Base-by-base conservation (phyloP, 2,329 filamentous ascomycete genomes). In the Sporothrix dimorphospora region DNA sequence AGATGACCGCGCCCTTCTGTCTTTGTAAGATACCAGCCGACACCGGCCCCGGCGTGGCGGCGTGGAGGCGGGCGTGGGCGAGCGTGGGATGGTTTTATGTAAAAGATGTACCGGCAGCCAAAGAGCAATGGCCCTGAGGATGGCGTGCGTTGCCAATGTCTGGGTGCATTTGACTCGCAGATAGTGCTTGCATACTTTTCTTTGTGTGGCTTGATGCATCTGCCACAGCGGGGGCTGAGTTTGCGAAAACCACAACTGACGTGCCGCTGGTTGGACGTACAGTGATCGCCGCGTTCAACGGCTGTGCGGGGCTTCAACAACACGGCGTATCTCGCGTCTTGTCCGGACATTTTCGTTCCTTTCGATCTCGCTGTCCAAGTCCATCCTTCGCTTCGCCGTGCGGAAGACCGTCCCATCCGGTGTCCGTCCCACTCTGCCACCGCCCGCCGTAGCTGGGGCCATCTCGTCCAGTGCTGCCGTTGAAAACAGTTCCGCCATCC, bases 1-100 rank as follows among this genome's bases (percentile, higher is more conserved):
- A 6, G 8, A 63, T 24, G 57, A 27, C 51, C 51, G 11, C 51
- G 12, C 21, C 27, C 6, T 59, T n/a, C 27, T 38, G 53, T 59
- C 14, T 9, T 34, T n/a, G 30, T 24, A 4, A 42, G 21, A 4
- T 8, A 30, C 34, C 67, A 53, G 57, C 69, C 69, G 69, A 71
- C 69, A 65, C 57, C 69, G 69, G 69, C 57, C 27, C 42, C 30
- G 30, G 67, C 38, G 21, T 40, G 49, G n/a, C 66, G 45, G 45
- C 45, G 45, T 27, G 59, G n/a, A 34, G 45, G 16, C 42, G 8
- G 8, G 1, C 42, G 63, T 21, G 63, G 7, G 8, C 3, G 19
- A 65, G 69, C 69, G 69, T 63, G 69, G 68, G 69, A 63, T 70
- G 68, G 14, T 27, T 19, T 51, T 30, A 51, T 63, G 55, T 65